phyloP scores from a whole-genome alignment of 768 basidiomycete genomes.

The Hemileccinum impolitum region DNA sequence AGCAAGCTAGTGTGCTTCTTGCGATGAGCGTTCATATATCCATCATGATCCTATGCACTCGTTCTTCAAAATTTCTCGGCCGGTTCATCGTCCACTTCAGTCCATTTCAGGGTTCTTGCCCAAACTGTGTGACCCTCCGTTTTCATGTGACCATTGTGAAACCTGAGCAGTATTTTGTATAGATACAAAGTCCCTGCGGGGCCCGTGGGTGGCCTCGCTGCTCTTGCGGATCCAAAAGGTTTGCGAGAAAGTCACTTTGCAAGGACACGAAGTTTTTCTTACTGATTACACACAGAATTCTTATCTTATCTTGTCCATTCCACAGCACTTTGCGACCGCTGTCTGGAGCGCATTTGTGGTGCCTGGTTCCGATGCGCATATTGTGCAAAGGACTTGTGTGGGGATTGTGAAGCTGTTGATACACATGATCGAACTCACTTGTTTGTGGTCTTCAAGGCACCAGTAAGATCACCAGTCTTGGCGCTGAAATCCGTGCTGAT shows the following conservation, averaged over 20 bases:
- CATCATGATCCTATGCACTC: conserved; percentile 82
- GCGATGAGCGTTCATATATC: conserved; percentile 74
- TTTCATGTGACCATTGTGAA: background rate
- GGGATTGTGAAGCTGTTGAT: conserved; percentile 73
- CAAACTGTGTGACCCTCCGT: conserved; percentile 46
- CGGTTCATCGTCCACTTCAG: conserved; percentile 60
- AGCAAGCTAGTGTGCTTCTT: conserved; percentile 63
- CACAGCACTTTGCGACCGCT: conserved; percentile 80
- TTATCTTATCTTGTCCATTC: conserved; percentile 56
- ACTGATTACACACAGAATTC: conserved; percentile 47
- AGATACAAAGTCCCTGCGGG: conserved; percentile 70
- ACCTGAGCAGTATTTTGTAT: conserved; percentile 9
- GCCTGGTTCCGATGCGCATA: conserved; percentile 91
- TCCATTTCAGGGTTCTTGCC: conserved; percentile 65
- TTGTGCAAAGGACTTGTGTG: conserved; percentile 85
- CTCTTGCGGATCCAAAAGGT: conserved; percentile 56
- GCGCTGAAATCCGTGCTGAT: conserved; percentile 2
- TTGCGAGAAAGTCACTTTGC: conserved; percentile 4
- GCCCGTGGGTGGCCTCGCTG: conserved; percentile 38
- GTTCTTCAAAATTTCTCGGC: conserved; percentile 85
- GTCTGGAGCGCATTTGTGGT: conserved; percentile 78
- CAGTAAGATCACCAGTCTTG: conserved; percentile 40
- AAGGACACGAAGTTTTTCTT: background rate
- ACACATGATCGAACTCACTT: conserved; percentile 80
- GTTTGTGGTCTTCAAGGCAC: conserved; percentile 86